A percentile compares a stretch with the other conserved stretches of the same genome.
These are phyloP conservation scores for Jacaranda copaia DNA, from an alignment of 257 asterid genomes.

Conservation along the genomic window DNA sequence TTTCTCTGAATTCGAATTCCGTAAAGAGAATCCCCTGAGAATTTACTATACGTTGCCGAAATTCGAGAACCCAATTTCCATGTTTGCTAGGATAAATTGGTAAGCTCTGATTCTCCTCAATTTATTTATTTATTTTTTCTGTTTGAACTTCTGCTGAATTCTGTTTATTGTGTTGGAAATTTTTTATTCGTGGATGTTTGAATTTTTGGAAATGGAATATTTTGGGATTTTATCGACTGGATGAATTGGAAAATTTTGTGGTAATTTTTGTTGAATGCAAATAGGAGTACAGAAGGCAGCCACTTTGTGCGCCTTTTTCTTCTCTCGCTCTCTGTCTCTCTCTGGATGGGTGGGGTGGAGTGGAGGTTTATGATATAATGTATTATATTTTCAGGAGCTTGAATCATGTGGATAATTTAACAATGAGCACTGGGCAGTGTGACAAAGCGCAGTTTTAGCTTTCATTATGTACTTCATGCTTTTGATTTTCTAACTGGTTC, in stretches of 20 bases:
- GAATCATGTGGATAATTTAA: background rate
- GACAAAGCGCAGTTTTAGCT: background rate
- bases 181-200: background rate
- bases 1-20: conserved; percentile 30
- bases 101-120: conserved; percentile 24
- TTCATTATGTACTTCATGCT: conserved; percentile 15
- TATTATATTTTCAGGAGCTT: background rate
- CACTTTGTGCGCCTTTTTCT: background rate
- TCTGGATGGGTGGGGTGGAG: too few species aligned
- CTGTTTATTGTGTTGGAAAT: too few species aligned
- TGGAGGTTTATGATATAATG: background rate
- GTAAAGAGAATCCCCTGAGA: conserved; percentile 36
- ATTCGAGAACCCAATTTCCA: conserved; percentile 1
- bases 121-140: background rate
- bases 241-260: conserved; percentile 8
- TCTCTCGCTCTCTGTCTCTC: background rate
- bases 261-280: conserved; percentile 14
- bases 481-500: background rate
- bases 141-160: background rate
- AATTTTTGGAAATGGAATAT: background rate
- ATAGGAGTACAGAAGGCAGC: conserved; percentile 9
- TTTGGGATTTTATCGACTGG: conserved; percentile 29
- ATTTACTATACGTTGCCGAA: background rate
- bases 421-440: background rate
- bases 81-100: conserved; percentile 23